Evolutionary conservation across 2,329 filamentous ascomycete genomes (phyloP).

Genomic region (Clathrospora elynae): DNA sequence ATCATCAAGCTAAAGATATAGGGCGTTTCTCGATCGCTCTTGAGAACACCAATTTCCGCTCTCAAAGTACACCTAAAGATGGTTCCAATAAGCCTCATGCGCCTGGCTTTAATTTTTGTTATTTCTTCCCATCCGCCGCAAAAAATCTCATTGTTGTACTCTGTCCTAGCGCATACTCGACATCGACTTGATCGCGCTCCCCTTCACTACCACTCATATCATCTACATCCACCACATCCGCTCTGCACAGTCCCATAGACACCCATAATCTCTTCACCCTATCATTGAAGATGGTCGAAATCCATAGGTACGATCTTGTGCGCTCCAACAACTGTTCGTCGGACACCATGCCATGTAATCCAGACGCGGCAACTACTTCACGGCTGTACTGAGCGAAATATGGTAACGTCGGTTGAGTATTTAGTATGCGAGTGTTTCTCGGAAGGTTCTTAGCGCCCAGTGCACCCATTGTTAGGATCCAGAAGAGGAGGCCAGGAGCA

Average conservation of each 20-base stretch:
- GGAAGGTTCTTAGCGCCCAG: conserved; percentile 25
- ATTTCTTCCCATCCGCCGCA: no score
- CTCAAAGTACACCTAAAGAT: no score
- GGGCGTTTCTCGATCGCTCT: no score
- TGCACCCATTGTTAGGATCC: conserved; percentile 39
- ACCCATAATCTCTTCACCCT: conserved; percentile 25
- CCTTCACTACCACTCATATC: conserved; percentile 18
- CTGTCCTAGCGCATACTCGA: conserved; percentile 25
- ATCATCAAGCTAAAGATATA: no score
- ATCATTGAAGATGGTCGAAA: conserved; percentile 26
- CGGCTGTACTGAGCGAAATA: conserved; percentile 30
- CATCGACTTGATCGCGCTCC: conserved; percentile 9
- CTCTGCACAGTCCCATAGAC: conserved; percentile 24
- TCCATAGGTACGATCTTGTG: conserved; percentile 29
- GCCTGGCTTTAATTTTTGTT: no score
- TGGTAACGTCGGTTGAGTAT: conserved; percentile 4
- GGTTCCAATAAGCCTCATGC: no score
- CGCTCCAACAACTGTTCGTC: conserved; percentile 23
- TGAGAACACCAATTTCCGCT: no score
- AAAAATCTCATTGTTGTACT: conserved; percentile 27
- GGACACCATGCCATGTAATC: conserved; percentile 10
- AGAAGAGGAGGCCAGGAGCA: conserved; percentile 32
- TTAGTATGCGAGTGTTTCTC: conserved; percentile 2
- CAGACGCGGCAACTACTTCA: conserved; percentile 13
- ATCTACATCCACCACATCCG: conserved; percentile 13